A percentile compares a stretch with the other conserved stretches of the same genome.
Evolutionary conservation across 352 stramenopile genomes (phyloP).

Genomic region (Halophytophthora batemanensis): DNA sequence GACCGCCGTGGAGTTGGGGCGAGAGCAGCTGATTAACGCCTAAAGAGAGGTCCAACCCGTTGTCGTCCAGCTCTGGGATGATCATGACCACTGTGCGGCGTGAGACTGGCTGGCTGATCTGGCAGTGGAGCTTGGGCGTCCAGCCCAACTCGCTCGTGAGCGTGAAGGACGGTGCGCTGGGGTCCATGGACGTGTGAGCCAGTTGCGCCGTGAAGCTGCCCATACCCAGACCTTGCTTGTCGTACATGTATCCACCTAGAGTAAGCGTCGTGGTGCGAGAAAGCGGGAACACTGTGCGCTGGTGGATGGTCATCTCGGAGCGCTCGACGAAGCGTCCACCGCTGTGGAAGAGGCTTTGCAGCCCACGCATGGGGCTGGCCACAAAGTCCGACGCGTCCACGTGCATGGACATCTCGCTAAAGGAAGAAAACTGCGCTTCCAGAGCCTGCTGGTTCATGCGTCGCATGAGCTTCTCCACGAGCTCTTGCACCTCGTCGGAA

Average conservation of each 20-base stretch:
- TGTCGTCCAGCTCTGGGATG: constrained; percentile 67
- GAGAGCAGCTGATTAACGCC: constrained; percentile 67
- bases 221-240: constrained; percentile 71
- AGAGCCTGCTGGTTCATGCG: constrained; percentile 68
- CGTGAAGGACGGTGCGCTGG: constrained; percentile 53
- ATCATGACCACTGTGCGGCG: constrained; percentile 67
- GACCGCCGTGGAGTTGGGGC: constrained; percentile 58
- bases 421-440: constrained; percentile 72
- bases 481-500: constrained; percentile 44
- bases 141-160: constrained; percentile 71
- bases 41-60: constrained; percentile 69
- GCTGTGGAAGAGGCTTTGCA: constrained; percentile 45
- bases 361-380: constrained; percentile 49
- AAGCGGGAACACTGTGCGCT: constrained; percentile 67
- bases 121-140: constrained; percentile 71
- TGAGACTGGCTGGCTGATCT: constrained; percentile 74
- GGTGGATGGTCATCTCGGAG: constrained; percentile 81
- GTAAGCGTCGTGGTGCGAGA: constrained; percentile 55
- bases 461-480: constrained; percentile 55
- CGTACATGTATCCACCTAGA: constrained; percentile 80
- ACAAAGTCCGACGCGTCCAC: constrained; percentile 81
- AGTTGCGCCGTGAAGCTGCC: constrained; percentile 66
- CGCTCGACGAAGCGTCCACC: constrained; percentile 48
- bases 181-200: constrained; percentile 65
- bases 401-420: constrained; percentile 77